phyloP scores from a whole-genome alignment of 176 grass and related monocot genomes.

The Aegilops umbellulata region DNA sequence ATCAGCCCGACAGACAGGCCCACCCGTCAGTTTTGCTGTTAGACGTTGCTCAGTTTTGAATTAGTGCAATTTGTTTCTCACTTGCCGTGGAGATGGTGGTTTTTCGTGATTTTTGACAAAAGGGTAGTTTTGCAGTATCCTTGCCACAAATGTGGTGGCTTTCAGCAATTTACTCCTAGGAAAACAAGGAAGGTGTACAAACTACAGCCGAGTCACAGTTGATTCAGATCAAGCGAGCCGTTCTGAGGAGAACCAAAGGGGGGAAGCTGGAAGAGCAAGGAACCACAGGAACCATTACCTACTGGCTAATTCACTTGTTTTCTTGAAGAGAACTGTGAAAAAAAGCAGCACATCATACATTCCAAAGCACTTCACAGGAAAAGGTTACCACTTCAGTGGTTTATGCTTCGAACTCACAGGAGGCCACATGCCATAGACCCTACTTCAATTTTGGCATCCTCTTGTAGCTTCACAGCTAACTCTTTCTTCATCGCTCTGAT shows the following conservation, averaged over 20 bases:
- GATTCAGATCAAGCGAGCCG: background rate
- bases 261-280: slow-evolving; percentile 1
- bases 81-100: no score
- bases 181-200: slow-evolving; percentile 4
- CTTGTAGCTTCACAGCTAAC: background rate
- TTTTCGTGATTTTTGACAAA: no score
- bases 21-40: no score
- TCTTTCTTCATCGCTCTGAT: slow-evolving; percentile 12
- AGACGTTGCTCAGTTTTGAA: no score
- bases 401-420: slow-evolving; percentile 18
- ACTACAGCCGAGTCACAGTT: background rate
- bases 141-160: no score
- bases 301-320: slow-evolving; percentile 15
- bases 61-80: no score
- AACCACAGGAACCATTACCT: slow-evolving; percentile 12
- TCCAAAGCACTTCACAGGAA: slow-evolving; percentile 36
- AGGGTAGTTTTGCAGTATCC: no score
- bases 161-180: no score
- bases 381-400: slow-evolving; percentile 13
- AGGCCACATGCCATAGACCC: slow-evolving; percentile 31
- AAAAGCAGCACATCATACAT: slow-evolving; percentile 33
- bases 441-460: slow-evolving; percentile 27
- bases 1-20: no score
- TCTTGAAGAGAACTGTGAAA: slow-evolving; percentile 10
- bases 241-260: slow-evolving; percentile 20